Evolutionary conservation across 805 yeast genomes (phyloP), one percentile per base, ranked within the genome.

Genomic region (Hermanozyma aechmeae): DNA sequence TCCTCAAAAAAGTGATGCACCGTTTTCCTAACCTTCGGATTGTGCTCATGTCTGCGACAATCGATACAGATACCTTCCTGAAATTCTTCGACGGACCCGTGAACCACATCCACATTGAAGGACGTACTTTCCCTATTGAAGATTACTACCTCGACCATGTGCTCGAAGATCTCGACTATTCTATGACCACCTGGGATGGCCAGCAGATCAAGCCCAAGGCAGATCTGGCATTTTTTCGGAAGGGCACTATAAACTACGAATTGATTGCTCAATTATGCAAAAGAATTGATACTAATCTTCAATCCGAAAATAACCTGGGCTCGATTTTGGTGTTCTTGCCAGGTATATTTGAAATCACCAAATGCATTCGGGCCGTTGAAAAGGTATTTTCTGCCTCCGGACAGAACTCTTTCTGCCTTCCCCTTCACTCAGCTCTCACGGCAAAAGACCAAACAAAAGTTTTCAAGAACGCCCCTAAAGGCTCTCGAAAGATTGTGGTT

Each of bases 21-120:
- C 65, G 61, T 27, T 66, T 56, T 30, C 70, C 71, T 0, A 66
- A 73, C 1, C 49, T 87, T 33, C 80, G 75, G 43, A 63, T 89
- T 18, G 67, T 89, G 7, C 62, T 92, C 28, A 89, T 92, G 96
- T 81, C 95, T 48, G 97, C 97, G 4, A 89, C 97, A 1, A 87
- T 89, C 24, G 82, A 84, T 45, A 68, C 78, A 1, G 64, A 65
- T 7, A 62, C 71, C 24, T 89, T 86, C 56, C 62, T 69, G 30
- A 60, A 65, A 15, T 89, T 80, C 45, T 89, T 89, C 49, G 58
- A 58, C 3, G 44, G 55, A 1, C 50, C 53, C 2, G 40, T 61
- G 20, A 76, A 77, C 11, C 84, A 80, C 38, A 67, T 79, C 19
- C 95, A 86, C 49, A 86, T 89, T 34, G 83, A 79, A 42, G 98